Conservation (phyloP, 2,329 filamentous ascomycete genomes). For the Chrysoporthe deuterocubensis region DNA sequence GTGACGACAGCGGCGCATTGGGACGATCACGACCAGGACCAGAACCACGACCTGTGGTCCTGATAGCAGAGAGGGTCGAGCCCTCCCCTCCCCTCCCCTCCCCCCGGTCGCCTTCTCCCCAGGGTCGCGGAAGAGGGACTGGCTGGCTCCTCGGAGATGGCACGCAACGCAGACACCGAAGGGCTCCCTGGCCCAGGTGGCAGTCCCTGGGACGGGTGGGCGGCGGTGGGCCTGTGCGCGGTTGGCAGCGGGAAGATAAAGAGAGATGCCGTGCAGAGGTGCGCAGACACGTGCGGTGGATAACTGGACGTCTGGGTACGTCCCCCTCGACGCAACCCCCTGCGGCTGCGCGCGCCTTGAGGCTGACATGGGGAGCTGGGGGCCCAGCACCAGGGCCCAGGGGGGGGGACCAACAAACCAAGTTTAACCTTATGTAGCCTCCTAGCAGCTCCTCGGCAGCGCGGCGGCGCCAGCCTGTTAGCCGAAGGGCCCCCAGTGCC, state of each 20-base stretch:
- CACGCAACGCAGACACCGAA: no score
- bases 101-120: no score
- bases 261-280: constrained; percentile 18
- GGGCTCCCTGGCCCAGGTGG: no score
- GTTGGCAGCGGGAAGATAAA: not conserved
- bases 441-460: not conserved
- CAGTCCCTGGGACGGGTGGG: not conserved
- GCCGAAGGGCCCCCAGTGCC: not conserved
- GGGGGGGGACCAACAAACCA: no score
- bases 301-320: constrained; percentile 13
- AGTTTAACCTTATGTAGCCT: constrained; percentile 7
- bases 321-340: not conserved
- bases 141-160: no score
- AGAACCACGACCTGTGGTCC: no score
- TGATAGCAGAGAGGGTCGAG: no score
- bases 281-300: constrained; percentile 21
- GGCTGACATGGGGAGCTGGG: constrained; percentile 10
- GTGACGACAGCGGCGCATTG: not conserved
- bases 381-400: no score
- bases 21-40: not conserved
- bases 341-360: not conserved
- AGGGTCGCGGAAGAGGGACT: no score
- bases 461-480: not conserved
- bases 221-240: not conserved
- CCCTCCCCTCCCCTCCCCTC: no score